phyloP scores from a whole-genome alignment of 352 stramenopile species.

The Phytophthora pisi region DNA sequence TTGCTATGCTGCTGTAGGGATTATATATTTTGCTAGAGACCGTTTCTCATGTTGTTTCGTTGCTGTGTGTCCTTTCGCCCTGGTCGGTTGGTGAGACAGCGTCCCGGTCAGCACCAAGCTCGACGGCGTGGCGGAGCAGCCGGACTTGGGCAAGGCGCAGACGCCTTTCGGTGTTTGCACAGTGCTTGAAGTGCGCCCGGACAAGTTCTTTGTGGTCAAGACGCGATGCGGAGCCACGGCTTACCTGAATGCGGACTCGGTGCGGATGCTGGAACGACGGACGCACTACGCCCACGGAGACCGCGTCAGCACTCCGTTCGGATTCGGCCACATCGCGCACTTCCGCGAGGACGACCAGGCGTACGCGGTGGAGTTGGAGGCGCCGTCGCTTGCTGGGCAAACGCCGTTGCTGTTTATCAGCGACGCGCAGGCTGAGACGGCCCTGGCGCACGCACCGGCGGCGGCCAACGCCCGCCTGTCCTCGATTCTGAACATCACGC shows the following conservation, averaged over 20 bases:
- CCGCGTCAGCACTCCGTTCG: constrained; percentile 60
- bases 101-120: constrained; percentile 28
- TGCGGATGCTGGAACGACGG: constrained; percentile 53
- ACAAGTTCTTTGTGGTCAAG: constrained; percentile 68
- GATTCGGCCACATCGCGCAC: constrained; percentile 46
- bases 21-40: constrained; percentile 33
- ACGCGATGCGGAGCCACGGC: constrained; percentile 49
- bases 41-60: constrained; percentile 35
- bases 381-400: constrained; percentile 26
- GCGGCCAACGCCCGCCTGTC: constrained; percentile 62
- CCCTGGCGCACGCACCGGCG: constrained; percentile 35
- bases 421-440: constrained; percentile 51
- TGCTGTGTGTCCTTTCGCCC: constrained; percentile 20
- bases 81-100: constrained; percentile 25
- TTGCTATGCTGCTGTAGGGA: constrained; percentile 27
- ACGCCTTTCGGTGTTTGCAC: constrained; percentile 60
- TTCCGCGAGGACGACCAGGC: constrained; percentile 64
- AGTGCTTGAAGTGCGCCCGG: constrained; percentile 50
- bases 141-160: constrained; percentile 45
- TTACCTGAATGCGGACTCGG: constrained; percentile 56
- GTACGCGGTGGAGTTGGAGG: constrained; percentile 62
- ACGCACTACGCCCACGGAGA: constrained; percentile 60
- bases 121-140: constrained; percentile 27
- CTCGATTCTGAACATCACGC: constrained; percentile 74
- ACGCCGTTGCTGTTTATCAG: constrained; percentile 53